These are phyloP conservation scores for Exophiala viscosa DNA, from an alignment of 2,329 filamentous ascomycete genomes.

Conservation along the genomic window DNA sequence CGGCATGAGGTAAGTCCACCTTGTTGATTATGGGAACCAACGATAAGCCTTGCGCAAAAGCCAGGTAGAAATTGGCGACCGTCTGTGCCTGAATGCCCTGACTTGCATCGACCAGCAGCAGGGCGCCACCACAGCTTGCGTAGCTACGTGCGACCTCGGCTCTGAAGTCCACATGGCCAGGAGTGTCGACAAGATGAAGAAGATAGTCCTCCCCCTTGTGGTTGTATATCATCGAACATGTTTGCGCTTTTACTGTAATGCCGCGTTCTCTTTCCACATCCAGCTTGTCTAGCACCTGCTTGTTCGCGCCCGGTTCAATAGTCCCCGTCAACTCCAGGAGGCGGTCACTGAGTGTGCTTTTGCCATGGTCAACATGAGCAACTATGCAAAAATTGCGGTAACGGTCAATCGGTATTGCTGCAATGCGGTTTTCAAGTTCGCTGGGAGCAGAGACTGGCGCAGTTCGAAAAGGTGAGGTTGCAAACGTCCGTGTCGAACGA, in stretches of 20 bases:
- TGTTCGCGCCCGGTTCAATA: slow-evolving; percentile 79
- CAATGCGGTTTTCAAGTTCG: slow-evolving; percentile 57
- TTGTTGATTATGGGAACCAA: slow-evolving; percentile 96
- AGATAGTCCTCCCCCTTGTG: slow-evolving; percentile 83
- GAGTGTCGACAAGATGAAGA: slow-evolving; percentile 91
- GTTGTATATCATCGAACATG: slow-evolving; percentile 95
- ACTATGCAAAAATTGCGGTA: slow-evolving; percentile 97
- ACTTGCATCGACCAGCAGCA: slow-evolving; percentile 90
- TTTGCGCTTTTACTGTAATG: slow-evolving; percentile 98
- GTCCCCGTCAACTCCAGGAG: slow-evolving; percentile 92
- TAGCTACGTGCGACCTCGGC: slow-evolving; percentile 95
- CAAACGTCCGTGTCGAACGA: slow-evolving; percentile 29
- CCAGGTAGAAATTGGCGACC: slow-evolving; percentile 96
- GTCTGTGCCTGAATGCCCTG: slow-evolving; percentile 98
- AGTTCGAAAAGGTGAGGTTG: slow-evolving; percentile 30
- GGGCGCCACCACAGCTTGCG: slow-evolving; percentile 87
- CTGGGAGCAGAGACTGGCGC: slow-evolving; percentile 34
- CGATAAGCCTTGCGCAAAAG: slow-evolving; percentile 82
- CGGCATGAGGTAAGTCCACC: slow-evolving; percentile 85
- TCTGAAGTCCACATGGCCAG: slow-evolving; percentile 95
- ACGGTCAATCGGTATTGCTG: slow-evolving; percentile 49
- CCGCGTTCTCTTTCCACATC: slow-evolving; percentile 94
- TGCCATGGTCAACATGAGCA: slow-evolving; percentile 97
- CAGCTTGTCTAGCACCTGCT: slow-evolving; percentile 94
- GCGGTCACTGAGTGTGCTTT: slow-evolving; percentile 90